These are phyloP conservation scores for Eutypa lata DNA, from an alignment of 2,329 filamentous ascomycete species.

Conservation along the genomic window DNA sequence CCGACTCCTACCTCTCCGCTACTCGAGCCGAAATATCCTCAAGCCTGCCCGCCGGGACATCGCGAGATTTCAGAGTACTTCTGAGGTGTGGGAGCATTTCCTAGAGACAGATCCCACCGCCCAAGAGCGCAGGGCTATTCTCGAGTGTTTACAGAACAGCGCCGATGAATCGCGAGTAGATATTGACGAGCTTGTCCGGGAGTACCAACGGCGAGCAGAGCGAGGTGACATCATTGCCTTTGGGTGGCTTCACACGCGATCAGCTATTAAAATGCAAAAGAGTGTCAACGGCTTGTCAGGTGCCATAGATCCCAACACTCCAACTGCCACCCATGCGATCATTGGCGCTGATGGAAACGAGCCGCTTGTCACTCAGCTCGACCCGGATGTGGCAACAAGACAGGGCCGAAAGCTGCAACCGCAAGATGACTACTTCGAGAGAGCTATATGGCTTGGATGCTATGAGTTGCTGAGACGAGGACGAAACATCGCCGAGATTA, in stretches of 20 bases:
- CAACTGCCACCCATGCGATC: slow-evolving; percentile 53
- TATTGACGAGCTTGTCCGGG: slow-evolving; percentile 71
- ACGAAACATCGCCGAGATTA: slow-evolving; percentile 68
- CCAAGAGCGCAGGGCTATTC: slow-evolving; percentile 72
- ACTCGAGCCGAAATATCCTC: slow-evolving; percentile 37
- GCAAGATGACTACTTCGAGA: slow-evolving; percentile 84
- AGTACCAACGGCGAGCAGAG: slow-evolving; percentile 73
- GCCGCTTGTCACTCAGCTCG: slow-evolving; percentile 78
- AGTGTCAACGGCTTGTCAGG: slow-evolving; percentile 67
- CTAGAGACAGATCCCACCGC: slow-evolving; percentile 69
- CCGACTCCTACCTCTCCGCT: slow-evolving; percentile 69
- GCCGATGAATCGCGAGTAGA: slow-evolving; percentile 64
- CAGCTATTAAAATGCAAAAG: slow-evolving; percentile 87
- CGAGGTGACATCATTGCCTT: slow-evolving; percentile 78
- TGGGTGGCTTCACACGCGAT: slow-evolving; percentile 89
- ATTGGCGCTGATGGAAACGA: slow-evolving; percentile 57
- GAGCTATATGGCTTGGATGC: slow-evolving; percentile 88
- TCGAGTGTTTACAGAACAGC: slow-evolving; percentile 83
- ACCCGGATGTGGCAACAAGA: slow-evolving; percentile 83
- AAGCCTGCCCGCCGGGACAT: slow-evolving; percentile 34
- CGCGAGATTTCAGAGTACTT: slow-evolving; percentile 23
- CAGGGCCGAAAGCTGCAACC: slow-evolving; percentile 74
- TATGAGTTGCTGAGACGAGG: slow-evolving; percentile 90
- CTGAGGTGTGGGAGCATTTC: slow-evolving; percentile 64
- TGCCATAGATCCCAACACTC: slow-evolving; percentile 60